These are phyloP conservation scores for Candolleomyces efflorescens DNA, from an alignment of 768 basidiomycete species.

Conservation along the genomic window DNA sequence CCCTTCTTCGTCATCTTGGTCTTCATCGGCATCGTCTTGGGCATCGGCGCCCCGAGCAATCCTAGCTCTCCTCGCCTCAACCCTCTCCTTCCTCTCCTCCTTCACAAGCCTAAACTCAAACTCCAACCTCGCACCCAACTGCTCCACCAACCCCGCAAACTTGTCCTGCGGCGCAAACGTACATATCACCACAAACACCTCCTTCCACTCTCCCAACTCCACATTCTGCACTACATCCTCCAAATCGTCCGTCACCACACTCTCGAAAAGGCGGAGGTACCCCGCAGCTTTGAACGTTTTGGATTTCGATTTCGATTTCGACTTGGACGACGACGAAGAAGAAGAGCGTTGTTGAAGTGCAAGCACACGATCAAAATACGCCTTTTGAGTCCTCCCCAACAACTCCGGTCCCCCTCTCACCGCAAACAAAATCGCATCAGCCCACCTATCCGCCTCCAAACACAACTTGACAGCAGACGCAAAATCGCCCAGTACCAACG, in stretches of 20 bases:
- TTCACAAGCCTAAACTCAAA: constrained; percentile 67
- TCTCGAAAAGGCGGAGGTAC: constrained; percentile 92
- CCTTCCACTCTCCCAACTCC: constrained; percentile 91
- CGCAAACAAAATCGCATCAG: constrained; percentile 92
- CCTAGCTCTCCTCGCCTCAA: too few relatives aligned
- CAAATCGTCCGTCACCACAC: constrained; percentile 88
- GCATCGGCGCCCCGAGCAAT: too few relatives aligned
- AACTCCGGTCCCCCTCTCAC: constrained; percentile 88
- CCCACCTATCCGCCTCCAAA: constrained; percentile 82
- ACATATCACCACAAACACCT: constrained; percentile 94
- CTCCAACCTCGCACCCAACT: constrained; percentile 87
- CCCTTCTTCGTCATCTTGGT: constrained; percentile 28
- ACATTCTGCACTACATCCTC: constrained; percentile 95
- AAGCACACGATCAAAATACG: constrained; percentile 73
- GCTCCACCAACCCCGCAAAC: constrained; percentile 84
- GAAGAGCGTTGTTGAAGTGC: too few relatives aligned
- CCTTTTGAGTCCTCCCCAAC: constrained; percentile 82
- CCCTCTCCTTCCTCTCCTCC: constrained; percentile 18
- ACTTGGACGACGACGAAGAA: too few relatives aligned
- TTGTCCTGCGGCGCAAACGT: constrained; percentile 87
- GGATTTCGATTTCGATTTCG: too few relatives aligned
- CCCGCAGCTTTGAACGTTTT: constrained; percentile 30
- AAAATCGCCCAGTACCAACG: constrained; percentile 95
- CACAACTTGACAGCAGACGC: constrained; percentile 88
- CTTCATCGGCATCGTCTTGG: not conserved